phyloP scores from a whole-genome alignment of 768 basidiomycete species.

The Lentinula sp. region DNA sequence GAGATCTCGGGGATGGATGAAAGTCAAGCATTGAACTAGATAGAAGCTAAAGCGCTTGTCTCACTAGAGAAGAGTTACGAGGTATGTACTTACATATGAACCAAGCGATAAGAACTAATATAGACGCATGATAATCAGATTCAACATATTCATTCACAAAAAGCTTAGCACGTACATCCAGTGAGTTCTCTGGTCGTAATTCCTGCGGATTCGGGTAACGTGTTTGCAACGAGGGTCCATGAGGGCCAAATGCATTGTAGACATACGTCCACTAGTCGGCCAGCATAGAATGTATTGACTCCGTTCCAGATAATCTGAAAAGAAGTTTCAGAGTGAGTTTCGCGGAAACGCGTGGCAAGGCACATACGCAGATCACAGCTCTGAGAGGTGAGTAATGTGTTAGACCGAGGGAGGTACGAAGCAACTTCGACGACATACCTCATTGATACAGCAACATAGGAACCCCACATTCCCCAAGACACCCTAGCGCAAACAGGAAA shows the following conservation, averaged over 20 bases:
- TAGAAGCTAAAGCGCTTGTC: neutral
- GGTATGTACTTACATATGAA: slow-evolving; percentile 6
- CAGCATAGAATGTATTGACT: slow-evolving; percentile 9
- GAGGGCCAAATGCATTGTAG: slow-evolving; percentile 10
- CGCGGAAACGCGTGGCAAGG: neutral
- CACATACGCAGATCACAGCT: slow-evolving; percentile 7
- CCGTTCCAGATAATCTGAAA: slow-evolving; percentile 10
- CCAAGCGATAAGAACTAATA: slow-evolving; percentile 9
- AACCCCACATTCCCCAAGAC: slow-evolving; percentile 11
- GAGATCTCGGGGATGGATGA: slow-evolving; percentile 10
- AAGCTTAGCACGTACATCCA: slow-evolving; percentile 3
- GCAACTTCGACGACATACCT: neutral
- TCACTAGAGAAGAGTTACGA: neutral
- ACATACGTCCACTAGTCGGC: slow-evolving; percentile 8
- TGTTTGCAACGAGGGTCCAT: slow-evolving; percentile 7
- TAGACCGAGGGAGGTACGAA: neutral
- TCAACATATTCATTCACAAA: neutral
- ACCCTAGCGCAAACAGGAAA: slow-evolving; percentile 9
- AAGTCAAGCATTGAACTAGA: slow-evolving; percentile 8
- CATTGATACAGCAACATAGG: slow-evolving; percentile 9
- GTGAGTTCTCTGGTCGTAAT: slow-evolving; percentile 8
- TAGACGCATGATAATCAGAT: neutral
- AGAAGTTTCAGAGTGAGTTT: neutral
- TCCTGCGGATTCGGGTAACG: slow-evolving; percentile 5
- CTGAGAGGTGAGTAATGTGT: neutral